Evolutionary conservation across 2,329 filamentous ascomycete genomes (phyloP).

Genomic region (Cadophora luteo-olivacea): DNA sequence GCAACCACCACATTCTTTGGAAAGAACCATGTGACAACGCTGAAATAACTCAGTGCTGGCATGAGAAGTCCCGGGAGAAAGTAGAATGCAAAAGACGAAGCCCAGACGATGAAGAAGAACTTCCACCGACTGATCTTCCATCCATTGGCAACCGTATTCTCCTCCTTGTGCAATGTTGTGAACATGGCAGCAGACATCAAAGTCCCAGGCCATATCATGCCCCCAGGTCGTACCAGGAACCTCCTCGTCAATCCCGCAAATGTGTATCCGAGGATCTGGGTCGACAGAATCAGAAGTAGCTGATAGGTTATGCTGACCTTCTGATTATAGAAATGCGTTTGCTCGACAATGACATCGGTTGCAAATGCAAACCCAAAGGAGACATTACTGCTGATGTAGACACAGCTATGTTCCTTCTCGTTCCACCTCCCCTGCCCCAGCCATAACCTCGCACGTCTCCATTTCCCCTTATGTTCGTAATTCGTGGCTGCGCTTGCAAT

Average conservation of each 20-base stretch:
- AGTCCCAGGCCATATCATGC: conserved; percentile 92
- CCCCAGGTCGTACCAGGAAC: conserved; percentile 82
- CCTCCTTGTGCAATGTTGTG: conserved; percentile 81
- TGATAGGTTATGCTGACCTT: conserved; percentile 79
- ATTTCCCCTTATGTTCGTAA: conserved; percentile 33
- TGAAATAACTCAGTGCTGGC: conserved; percentile 88
- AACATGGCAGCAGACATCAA: conserved; percentile 92
- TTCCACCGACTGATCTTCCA: conserved; percentile 84
- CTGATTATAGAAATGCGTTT: conserved; percentile 88
- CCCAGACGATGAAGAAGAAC: conserved; percentile 81
- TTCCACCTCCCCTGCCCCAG: conserved; percentile 84
- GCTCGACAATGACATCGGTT: conserved; percentile 89
- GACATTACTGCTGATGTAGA: conserved; percentile 89
- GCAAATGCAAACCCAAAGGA: conserved; percentile 90
- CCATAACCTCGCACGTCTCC: conserved; percentile 67
- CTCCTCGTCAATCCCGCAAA: conserved; percentile 83
- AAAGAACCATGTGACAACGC: conserved; percentile 86
- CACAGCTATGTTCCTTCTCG: conserved; percentile 86
- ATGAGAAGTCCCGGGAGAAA: conserved; percentile 84
- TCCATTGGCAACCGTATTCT: conserved; percentile 81
- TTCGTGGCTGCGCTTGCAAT: conserved; percentile 42
- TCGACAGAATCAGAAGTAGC: conserved; percentile 82
- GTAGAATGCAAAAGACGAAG: conserved; percentile 78
- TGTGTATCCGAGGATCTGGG: conserved; percentile 85
- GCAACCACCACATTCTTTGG: conserved; percentile 86